These are phyloP conservation scores for Lipomyces sp. DNA, from an alignment of 805 yeast species.

Conservation along the genomic window DNA sequence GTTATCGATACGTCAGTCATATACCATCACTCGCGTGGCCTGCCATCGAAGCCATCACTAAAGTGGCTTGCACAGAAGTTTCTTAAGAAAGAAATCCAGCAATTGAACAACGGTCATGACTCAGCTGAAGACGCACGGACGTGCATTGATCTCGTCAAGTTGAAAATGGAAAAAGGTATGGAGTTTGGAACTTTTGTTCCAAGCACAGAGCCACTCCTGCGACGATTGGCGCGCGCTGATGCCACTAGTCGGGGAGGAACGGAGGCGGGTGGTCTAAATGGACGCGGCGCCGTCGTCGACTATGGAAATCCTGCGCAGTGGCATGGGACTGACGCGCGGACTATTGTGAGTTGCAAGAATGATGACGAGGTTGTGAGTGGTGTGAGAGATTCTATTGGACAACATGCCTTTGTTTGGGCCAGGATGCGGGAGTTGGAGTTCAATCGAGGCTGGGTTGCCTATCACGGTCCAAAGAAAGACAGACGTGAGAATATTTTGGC, in stretches of 20 bases:
- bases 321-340: slow-evolving; percentile 45
- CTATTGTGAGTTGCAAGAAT: slow-evolving; percentile 52
- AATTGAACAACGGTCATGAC: slow-evolving; percentile 67
- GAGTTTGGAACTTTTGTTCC: slow-evolving; percentile 59
- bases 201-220: slow-evolving; percentile 36
- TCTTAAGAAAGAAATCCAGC: slow-evolving; percentile 66
- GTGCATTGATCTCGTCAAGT: slow-evolving; percentile 74
- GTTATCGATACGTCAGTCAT: slow-evolving; percentile 81
- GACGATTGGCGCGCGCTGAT: slow-evolving; percentile 29
- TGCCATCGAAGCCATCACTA: slow-evolving; percentile 78
- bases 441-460: slow-evolving; percentile 45
- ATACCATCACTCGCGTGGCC: slow-evolving; percentile 78
- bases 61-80: slow-evolving; percentile 66
- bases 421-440: slow-evolving; percentile 65
- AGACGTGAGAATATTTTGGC: slow-evolving; percentile 27
- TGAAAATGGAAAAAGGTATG: slow-evolving; percentile 70
- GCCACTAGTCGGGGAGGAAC: slow-evolving; percentile 13
- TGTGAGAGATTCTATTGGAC: slow-evolving; percentile 46
- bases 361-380: slow-evolving; percentile 65
- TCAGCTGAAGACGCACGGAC: slow-evolving; percentile 84
- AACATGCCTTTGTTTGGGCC: slow-evolving; percentile 57
- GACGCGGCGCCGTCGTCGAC: slow-evolving; percentile 46
- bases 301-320: slow-evolving; percentile 44
- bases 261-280: slow-evolving; percentile 21
- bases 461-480: slow-evolving; percentile 12